Base-by-base conservation (phyloP, 306 rosid genomes). In the Rosa lucieae region DNA sequence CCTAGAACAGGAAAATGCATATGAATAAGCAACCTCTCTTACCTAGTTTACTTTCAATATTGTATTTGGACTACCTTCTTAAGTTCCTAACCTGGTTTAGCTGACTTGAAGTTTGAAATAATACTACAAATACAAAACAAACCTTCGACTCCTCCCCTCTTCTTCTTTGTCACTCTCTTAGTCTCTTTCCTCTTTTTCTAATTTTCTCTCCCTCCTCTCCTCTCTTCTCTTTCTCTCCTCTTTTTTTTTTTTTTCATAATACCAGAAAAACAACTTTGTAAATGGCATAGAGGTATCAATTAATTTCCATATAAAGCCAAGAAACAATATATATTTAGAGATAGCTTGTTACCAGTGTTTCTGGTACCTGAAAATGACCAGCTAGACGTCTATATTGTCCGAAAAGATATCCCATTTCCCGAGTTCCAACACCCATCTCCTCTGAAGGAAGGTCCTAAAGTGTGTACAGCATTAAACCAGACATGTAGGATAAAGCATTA, bases 391-490 rank as follows among this genome's bases (percentile, higher is more conserved):
- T 89, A 84, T 95, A 95, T 83, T 95, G 99, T 86, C 99, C 99
- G 72, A 95, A 95, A 59, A 95, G 98, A 84, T 91, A 95, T 70
- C 99, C 99, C 99, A 95, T 95, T 87, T 95, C 99, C 68, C 99
- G 95, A 81, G 99, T 91, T 79, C 99, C 99, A 81, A 92, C 97
- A 67, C 99, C 99, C 97, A 95, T 92, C 81, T 95, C 99, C 89
- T 95, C 99, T 29, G 97, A 95, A 68, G 97, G 99, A 81, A 92
- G 97, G 87, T 95, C 99, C 99, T 95, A 80, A 76, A 72, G 74
- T 65, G 75, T 65, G 84, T 65, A 82, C 78, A 88, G 74, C 58
- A 77, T 77, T 83, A 81, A 61, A 83, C 76, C 65, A 74, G 53
- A 92, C 51, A 62, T 74, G 78, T 18, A 42, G 29, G 79, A 71